These are phyloP conservation scores for Cystobasidium pallidum DNA, from an alignment of 1,284 basidiomycete genomes.

Conservation along the genomic window DNA sequence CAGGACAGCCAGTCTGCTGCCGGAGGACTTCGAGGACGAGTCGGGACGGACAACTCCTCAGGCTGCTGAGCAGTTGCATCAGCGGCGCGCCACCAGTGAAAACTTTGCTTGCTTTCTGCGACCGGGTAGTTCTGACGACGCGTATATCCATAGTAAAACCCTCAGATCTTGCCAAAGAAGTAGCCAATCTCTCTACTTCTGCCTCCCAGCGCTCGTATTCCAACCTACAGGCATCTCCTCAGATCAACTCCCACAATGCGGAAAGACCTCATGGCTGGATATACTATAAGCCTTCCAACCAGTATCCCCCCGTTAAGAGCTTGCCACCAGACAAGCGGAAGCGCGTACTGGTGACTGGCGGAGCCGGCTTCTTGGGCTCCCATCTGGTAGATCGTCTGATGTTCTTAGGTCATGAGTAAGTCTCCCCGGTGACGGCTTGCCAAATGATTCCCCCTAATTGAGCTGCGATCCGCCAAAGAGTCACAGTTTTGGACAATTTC, in stretches of 20 bases:
- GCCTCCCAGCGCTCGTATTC: background rate
- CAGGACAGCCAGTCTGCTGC: background rate
- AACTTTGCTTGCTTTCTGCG: no score
- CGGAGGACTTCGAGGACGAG: slow-evolving; percentile 3
- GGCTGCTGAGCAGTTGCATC: slow-evolving; percentile 10
- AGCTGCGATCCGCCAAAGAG: slow-evolving; percentile 10
- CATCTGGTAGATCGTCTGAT: slow-evolving; percentile 92
- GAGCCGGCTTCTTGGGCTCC: slow-evolving; percentile 95
- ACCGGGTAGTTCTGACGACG: no score
- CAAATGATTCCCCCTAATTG: no score
- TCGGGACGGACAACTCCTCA: background rate
- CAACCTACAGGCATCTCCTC: slow-evolving; percentile 13
- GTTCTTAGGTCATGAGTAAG: slow-evolving; percentile 96
- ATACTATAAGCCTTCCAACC: slow-evolving; percentile 85
- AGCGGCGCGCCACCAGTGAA: slow-evolving; percentile 11
- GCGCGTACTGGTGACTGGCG: slow-evolving; percentile 89
- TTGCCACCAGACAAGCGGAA: slow-evolving; percentile 77
- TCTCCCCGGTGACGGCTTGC: background rate
- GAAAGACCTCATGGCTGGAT: slow-evolving; percentile 58
- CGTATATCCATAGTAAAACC: slow-evolving; percentile 7
- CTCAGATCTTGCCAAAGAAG: slow-evolving; percentile 5
- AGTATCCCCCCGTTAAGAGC: slow-evolving; percentile 87
- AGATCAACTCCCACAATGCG: background rate
- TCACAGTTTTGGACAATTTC: slow-evolving; percentile 87
- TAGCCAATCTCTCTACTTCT: slow-evolving; percentile 7